A percentile compares a stretch with the other conserved stretches of the same genome.
phyloP scores from a whole-genome alignment of 352 stramenopile genomes.

The Aphanomyces invadans region DNA sequence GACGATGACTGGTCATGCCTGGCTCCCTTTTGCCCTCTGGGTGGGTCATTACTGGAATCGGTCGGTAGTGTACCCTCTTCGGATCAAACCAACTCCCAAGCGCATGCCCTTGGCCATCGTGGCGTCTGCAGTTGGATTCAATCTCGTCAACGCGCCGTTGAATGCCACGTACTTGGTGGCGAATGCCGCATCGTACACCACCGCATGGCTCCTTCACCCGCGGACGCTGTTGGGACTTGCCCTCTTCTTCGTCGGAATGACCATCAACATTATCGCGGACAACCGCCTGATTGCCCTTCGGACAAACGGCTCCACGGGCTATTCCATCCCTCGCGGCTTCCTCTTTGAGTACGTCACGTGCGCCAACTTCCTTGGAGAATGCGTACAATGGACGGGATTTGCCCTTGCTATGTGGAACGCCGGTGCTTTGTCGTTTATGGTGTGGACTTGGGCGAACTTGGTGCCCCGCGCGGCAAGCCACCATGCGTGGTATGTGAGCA shows the following conservation, averaged over 20 bases:
- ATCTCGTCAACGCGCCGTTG: slow-evolving; percentile 62
- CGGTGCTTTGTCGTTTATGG: slow-evolving; percentile 26
- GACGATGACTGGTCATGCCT: no score
- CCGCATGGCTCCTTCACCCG: slow-evolving; percentile 24
- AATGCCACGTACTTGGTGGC: slow-evolving; percentile 53
- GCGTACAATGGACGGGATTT: slow-evolving; percentile 70
- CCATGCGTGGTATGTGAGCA: neutral
- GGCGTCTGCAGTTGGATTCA: slow-evolving; percentile 50
- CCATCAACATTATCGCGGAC: slow-evolving; percentile 61
- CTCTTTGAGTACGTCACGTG: slow-evolving; percentile 66
- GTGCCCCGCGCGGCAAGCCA: slow-evolving; percentile 14
- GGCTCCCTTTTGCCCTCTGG: slow-evolving; percentile 51
- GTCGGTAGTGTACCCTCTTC: slow-evolving; percentile 59
- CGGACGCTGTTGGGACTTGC: slow-evolving; percentile 31
- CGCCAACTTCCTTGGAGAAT: slow-evolving; percentile 68
- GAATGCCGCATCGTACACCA: slow-evolving; percentile 46
- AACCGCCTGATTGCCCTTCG: slow-evolving; percentile 60
- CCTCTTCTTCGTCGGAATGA: slow-evolving; percentile 46
- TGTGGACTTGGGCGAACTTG: slow-evolving; percentile 17
- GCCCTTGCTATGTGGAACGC: slow-evolving; percentile 48
- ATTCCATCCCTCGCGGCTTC: slow-evolving; percentile 48
- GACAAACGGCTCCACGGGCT: slow-evolving; percentile 44
- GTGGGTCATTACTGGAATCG: slow-evolving; percentile 60
- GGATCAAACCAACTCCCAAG: slow-evolving; percentile 47
- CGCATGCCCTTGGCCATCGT: slow-evolving; percentile 54